Evolutionary conservation across 176 grass and related monocot species (phyloP).

Genomic region (Carex scoparia): DNA sequence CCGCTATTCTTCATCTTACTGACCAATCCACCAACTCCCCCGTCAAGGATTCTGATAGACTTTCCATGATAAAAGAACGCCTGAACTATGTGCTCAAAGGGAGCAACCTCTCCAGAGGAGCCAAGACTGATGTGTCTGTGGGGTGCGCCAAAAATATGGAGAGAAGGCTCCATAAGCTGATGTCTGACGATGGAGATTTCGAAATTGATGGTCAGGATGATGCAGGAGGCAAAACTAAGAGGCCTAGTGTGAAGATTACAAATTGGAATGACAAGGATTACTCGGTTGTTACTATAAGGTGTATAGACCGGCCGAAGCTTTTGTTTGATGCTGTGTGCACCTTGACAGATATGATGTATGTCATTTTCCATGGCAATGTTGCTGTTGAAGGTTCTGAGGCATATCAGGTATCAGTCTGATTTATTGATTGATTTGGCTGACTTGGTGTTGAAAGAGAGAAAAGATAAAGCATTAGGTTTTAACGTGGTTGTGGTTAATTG

Average conservation of each 20-base stretch:
- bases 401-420: constrained; percentile 56
- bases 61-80: constrained; percentile 40
- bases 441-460: constrained; percentile 19
- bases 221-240: constrained; percentile 20
- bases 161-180: constrained; percentile 73
- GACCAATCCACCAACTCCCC: constrained; percentile 50
- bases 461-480: not conserved
- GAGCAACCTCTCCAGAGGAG: constrained; percentile 29
- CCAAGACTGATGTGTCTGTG: constrained; percentile 29
- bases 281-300: constrained; percentile 71
- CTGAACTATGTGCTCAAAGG: constrained; percentile 51
- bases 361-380: constrained; percentile 80
- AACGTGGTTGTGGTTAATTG: not conserved
- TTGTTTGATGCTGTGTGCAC: constrained; percentile 81
- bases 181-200: constrained; percentile 49
- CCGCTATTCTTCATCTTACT: constrained; percentile 60
- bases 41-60: constrained; percentile 31
- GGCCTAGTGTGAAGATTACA: constrained; percentile 52
- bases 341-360: constrained; percentile 63
- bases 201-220: constrained; percentile 28
- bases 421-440: not conserved
- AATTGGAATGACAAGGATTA: constrained; percentile 86
- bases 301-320: constrained; percentile 82
- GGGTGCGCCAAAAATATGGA: constrained; percentile 36
- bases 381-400: constrained; percentile 47